Base-by-base conservation (phyloP, 768 basidiomycete species). In the Albatrellus ellisii region DNA sequence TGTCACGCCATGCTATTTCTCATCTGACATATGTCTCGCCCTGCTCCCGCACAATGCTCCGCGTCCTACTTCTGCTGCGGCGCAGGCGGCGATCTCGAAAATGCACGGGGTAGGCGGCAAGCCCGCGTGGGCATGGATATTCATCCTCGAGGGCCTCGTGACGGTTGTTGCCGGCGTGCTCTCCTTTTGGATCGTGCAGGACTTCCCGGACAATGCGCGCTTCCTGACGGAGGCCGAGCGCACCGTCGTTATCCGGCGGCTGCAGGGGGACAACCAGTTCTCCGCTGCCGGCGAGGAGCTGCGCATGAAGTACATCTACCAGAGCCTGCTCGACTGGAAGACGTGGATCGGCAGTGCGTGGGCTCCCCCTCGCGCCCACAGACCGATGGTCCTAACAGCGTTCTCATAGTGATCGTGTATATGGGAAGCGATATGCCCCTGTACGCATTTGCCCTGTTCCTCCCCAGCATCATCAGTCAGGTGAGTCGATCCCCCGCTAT, bases 191-290 rank as follows among this genome's bases (percentile, higher is more conserved):
- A 73, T 87, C 53, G 73, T 87, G 45, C 76, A 84, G 51, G 85
- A 87, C 55, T 88, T 87, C 60, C 84, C 85, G 3, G 81, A 87
- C 51, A 81, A 75, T 1, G 84, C 83, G 21, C 79, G 70, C 49
- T 87, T 86, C 63, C 64, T 88, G 5, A 69, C 68, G n/a, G 78
- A 82, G 49, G 69, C 62, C 2, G 84, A 87, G 59, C 66, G 79
- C 24, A 75, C 74, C 6, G 64, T 78, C 15, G 68, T 83, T 39
- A 66, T 85, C 41, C 68, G 75, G 18, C 65, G 80, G 17, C 62
- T 87, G 26, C 78, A 85, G 54, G 53, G 59, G 10, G 79, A 84
- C 53, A 67, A 75, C 47, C 77, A 82, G 54, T 78, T 77, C 58
- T 81, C 77, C 54, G 81, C 82, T 2, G 79, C 70, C 4, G 82